Conservation (phyloP, 2,329 filamentous ascomycete species). For the Fusarium sambucinum region DNA sequence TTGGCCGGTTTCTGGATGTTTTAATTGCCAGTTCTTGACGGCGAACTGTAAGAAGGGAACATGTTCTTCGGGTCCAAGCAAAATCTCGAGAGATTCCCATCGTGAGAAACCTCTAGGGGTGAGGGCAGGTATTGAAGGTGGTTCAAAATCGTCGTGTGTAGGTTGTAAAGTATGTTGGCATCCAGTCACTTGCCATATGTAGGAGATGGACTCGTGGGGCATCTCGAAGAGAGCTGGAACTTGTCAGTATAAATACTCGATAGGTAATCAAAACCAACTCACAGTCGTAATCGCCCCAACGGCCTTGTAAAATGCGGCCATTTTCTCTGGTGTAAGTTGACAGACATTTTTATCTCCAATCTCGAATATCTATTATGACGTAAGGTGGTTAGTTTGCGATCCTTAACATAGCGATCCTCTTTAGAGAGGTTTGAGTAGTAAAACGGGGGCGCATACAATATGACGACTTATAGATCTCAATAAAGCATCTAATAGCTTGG, state of each 20-base stretch:
- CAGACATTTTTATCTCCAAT: conserved; percentile 68
- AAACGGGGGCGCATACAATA: conserved; percentile 68
- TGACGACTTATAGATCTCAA: conserved; percentile 75
- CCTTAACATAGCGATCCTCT: background rate
- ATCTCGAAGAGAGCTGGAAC: conserved; percentile 79
- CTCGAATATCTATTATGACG: conserved; percentile 61
- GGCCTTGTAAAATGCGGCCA: conserved; percentile 80
- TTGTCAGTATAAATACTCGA: conserved; percentile 11
- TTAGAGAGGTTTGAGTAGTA: background rate
- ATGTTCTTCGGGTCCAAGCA: conserved; percentile 90
- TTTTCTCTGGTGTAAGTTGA: conserved; percentile 73
- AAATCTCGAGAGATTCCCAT: conserved; percentile 92
- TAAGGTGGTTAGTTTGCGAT: conserved; percentile 36
- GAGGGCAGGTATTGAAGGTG: conserved; percentile 84
- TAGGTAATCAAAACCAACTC: conserved; percentile 38
- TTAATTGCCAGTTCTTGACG: conserved; percentile 80
- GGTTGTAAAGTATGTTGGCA: conserved; percentile 91
- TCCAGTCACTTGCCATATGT: conserved; percentile 91
- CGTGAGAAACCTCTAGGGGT: conserved; percentile 87
- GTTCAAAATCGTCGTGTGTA: conserved; percentile 75
- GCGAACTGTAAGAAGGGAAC: conserved; percentile 85
- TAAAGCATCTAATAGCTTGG: conserved; percentile 74
- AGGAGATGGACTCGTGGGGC: conserved; percentile 80
- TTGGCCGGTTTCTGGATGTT: conserved; percentile 78
- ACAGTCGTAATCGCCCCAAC: conserved; percentile 83